A percentile compares a stretch with the other conserved stretches of the same genome.
These are phyloP conservation scores for Ophiocordyceps polyrhachis-furcata DNA, from an alignment of 2,329 filamentous ascomycete genomes.

Conservation along the genomic window DNA sequence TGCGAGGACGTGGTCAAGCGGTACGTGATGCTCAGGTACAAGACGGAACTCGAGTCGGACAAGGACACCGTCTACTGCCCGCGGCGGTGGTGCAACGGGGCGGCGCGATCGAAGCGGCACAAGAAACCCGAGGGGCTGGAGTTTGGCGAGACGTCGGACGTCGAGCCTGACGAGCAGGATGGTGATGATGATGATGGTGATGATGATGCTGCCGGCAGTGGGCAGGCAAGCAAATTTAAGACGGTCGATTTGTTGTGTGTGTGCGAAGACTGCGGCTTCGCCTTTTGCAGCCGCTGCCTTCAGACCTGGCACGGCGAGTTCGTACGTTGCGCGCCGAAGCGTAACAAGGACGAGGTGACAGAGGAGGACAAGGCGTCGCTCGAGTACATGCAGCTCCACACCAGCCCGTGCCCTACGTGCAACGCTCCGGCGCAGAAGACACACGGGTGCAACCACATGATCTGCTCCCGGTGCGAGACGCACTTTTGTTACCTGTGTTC, in stretches of 20 bases:
- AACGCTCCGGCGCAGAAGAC: slow-evolving; percentile 72
- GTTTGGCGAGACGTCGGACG: slow-evolving; percentile 35
- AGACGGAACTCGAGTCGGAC: slow-evolving; percentile 79
- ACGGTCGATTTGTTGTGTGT: slow-evolving; percentile 52
- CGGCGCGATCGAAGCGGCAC: slow-evolving; percentile 58
- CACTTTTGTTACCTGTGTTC: slow-evolving; percentile 95
- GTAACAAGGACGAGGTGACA: slow-evolving; percentile 50
- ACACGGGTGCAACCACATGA: slow-evolving; percentile 94
- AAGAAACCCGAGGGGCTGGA: slow-evolving; percentile 51
- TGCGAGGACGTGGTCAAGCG: slow-evolving; percentile 57
- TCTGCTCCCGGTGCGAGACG: slow-evolving; percentile 70
- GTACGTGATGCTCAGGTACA: slow-evolving; percentile 80
- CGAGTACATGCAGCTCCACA: slow-evolving; percentile 66
- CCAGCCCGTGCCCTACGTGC: slow-evolving; percentile 80
- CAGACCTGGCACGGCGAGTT: slow-evolving; percentile 91
- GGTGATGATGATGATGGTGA: slow-evolving; percentile 13
- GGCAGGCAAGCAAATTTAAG: slow-evolving; percentile 16
- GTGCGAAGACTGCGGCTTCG: slow-evolving; percentile 76
- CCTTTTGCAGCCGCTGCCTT: slow-evolving; percentile 56
- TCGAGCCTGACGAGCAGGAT: slow-evolving; percentile 29
- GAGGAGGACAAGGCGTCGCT: slow-evolving; percentile 74
- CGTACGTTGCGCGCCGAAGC: slow-evolving; percentile 45
- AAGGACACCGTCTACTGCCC: slow-evolving; percentile 88
- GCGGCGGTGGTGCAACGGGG: slow-evolving; percentile 78
- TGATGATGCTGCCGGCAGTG: slow-evolving; percentile 1